Conservation (phyloP, 2,329 filamentous ascomycete genomes). For the Emericellopsis atlantica region DNA sequence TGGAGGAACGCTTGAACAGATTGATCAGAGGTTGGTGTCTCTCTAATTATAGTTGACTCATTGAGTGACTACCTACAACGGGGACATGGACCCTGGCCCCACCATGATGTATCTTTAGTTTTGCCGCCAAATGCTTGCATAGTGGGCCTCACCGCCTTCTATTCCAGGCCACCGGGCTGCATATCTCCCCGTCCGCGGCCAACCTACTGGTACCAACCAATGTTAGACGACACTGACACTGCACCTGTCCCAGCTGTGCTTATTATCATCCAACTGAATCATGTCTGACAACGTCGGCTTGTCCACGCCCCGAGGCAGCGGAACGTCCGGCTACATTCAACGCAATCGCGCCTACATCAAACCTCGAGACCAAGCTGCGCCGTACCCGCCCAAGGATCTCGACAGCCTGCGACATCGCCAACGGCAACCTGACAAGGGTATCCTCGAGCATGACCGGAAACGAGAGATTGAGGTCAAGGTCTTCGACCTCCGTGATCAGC, state of each 20-base stretch:
- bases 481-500: slow-evolving; percentile 73
- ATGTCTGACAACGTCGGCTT: slow-evolving; percentile 99
- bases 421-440: slow-evolving; percentile 79
- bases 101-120: neutral
- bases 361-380: slow-evolving; percentile 68
- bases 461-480: slow-evolving; percentile 88
- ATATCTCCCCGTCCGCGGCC: neutral
- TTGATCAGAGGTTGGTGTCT: too few relatives aligned
- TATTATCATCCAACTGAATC: slow-evolving; percentile 3
- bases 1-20: too few relatives aligned
- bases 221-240: neutral
- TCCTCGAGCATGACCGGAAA: slow-evolving; percentile 87
- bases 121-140: neutral
- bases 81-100: neutral
- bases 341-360: slow-evolving; percentile 83
- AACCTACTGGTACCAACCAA: too few relatives aligned
- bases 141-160: slow-evolving; percentile 4
- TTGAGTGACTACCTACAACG: too few relatives aligned
- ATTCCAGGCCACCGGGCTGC: neutral
- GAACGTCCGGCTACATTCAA: slow-evolving; percentile 95
- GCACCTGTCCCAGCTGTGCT: neutral
- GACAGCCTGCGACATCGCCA: slow-evolving; percentile 61
- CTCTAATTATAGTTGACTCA: neutral
- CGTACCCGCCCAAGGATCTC: slow-evolving; percentile 57
- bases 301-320: slow-evolving; percentile 83